Evolutionary conservation across 768 basidiomycete genomes (phyloP).

Genomic region (Lactarius quietus): DNA sequence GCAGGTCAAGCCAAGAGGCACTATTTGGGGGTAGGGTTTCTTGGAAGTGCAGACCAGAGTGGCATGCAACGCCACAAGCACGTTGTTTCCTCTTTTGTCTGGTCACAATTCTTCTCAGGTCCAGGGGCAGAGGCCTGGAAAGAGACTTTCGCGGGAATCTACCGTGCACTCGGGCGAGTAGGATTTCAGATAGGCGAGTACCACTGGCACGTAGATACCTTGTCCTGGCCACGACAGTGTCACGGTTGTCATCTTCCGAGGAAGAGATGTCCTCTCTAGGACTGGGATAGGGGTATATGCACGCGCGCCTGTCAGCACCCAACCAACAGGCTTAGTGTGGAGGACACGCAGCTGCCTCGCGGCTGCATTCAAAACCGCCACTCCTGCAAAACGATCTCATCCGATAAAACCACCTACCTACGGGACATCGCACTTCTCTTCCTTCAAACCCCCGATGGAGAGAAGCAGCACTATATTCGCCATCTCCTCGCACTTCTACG

Average conservation of each 20-base stretch:
- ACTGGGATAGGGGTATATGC: background rate
- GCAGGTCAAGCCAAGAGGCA: background rate
- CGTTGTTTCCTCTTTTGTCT: slow-evolving; percentile 13
- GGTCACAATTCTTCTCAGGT: slow-evolving; percentile 1
- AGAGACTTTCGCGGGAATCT: background rate
- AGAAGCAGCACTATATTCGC: slow-evolving; percentile 24
- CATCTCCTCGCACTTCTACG: slow-evolving; percentile 21
- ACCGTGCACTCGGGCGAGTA: slow-evolving; percentile 1
- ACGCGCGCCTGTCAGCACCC: slow-evolving; percentile 6
- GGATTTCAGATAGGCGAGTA: slow-evolving; percentile 5
- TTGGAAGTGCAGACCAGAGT: background rate
- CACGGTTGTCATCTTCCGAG: slow-evolving; percentile 1
- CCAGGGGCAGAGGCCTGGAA: background rate
- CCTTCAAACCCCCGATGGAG: slow-evolving; percentile 12
- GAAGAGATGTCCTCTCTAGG: background rate
- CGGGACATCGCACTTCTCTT: background rate
- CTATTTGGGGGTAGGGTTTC: background rate
- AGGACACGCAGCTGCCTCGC: slow-evolving; percentile 20
- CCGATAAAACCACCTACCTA: background rate
- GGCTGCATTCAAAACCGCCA: slow-evolving; percentile 13
- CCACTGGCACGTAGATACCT: slow-evolving; percentile 7
- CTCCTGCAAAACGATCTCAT: slow-evolving; percentile 1
- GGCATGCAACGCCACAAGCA: slow-evolving; percentile 15
- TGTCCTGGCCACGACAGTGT: background rate
- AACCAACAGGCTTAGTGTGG: slow-evolving; percentile 2